Percentiles rank a stretch among this genome's conserved stretches.
phyloP scores from a whole-genome alignment of 352 stramenopile genomes.

The Pythium sukuiense region DNA sequence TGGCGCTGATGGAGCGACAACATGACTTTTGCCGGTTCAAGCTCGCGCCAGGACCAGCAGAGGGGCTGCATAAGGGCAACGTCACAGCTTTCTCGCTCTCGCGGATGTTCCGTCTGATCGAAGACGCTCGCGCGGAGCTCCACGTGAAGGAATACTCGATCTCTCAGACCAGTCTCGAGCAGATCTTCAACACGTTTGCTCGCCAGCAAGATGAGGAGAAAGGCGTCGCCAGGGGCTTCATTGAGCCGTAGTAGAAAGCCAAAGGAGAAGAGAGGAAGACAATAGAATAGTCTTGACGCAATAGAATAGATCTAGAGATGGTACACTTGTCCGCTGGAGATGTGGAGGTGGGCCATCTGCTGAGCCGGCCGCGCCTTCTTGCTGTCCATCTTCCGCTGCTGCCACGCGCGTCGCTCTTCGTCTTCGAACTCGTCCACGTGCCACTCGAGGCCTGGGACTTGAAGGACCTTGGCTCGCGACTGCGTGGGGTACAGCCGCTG shows the following conservation, averaged over 20 bases:
- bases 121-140: conserved; percentile 39
- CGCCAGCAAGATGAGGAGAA: conserved; percentile 34
- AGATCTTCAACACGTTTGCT: conserved; percentile 89
- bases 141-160: conserved; percentile 77
- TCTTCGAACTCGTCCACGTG: conserved; percentile 67
- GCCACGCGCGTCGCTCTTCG: conserved; percentile 84
- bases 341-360: conserved; percentile 69
- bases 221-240: conserved; percentile 16
- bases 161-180: conserved; percentile 81
- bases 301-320: conserved; percentile 27
- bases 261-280: neutral
- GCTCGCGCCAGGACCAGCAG: conserved; percentile 18
- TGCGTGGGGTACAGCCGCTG: conserved; percentile 78
- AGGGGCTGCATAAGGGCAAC: neutral
- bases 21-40: conserved; percentile 67
- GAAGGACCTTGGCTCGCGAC: conserved; percentile 82
- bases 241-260: neutral
- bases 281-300: neutral
- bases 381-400: conserved; percentile 95
- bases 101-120: conserved; percentile 52
- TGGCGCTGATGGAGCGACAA: conserved; percentile 61
- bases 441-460: conserved; percentile 80
- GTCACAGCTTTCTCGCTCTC: conserved; percentile 31
- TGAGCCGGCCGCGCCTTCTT: conserved; percentile 83
- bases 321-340: conserved; percentile 41